A percentile compares a stretch with the other conserved stretches of the same genome.
These are phyloP conservation scores for Paramecium bursaria DNA, from an alignment of 73 alveolate species.

Conservation along the genomic window DNA sequence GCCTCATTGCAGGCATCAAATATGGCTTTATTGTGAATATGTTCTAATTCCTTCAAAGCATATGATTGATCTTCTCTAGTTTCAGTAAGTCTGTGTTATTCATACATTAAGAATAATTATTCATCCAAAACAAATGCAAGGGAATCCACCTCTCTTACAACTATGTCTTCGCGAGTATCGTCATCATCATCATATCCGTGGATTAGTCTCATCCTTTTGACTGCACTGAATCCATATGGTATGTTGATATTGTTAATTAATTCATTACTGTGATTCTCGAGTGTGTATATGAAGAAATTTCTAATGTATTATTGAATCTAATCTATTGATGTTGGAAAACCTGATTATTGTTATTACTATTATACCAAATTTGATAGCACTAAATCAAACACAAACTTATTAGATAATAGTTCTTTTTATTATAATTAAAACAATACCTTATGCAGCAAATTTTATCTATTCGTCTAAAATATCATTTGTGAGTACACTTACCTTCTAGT, in stretches of 20 bases:
- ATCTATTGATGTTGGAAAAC: not conserved
- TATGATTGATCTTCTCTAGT: slow-evolving; percentile 10
- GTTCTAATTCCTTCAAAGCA: slow-evolving; percentile 70
- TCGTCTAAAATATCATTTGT: slow-evolving; percentile 56
- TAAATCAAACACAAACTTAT: slow-evolving; percentile 18
- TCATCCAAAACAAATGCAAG: slow-evolving; percentile 52
- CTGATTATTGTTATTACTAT: not conserved
- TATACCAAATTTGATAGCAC: slow-evolving; percentile 20
- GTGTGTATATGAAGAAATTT: not conserved
- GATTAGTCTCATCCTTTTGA: slow-evolving; percentile 41
- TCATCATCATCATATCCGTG: slow-evolving; percentile 62
- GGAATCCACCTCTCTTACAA: not conserved
- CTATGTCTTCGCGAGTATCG: not conserved
- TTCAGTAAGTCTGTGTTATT: not conserved
- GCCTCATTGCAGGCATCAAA: slow-evolving; percentile 85
- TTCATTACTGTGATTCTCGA: slow-evolving; percentile 24
- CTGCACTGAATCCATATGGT: slow-evolving; percentile 56
- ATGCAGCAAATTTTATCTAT: not conserved
- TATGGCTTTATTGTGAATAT: slow-evolving; percentile 81
- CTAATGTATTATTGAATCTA: slow-evolving; percentile 7
- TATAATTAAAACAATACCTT: not conserved
- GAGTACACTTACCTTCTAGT: slow-evolving; percentile 31
- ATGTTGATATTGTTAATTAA: not conserved
- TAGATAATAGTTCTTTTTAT: not conserved
- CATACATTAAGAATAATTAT: not conserved